Evolutionary conservation across 2,329 filamentous ascomycete species (phyloP).

Genomic region (Apiospora pterosperma): DNA sequence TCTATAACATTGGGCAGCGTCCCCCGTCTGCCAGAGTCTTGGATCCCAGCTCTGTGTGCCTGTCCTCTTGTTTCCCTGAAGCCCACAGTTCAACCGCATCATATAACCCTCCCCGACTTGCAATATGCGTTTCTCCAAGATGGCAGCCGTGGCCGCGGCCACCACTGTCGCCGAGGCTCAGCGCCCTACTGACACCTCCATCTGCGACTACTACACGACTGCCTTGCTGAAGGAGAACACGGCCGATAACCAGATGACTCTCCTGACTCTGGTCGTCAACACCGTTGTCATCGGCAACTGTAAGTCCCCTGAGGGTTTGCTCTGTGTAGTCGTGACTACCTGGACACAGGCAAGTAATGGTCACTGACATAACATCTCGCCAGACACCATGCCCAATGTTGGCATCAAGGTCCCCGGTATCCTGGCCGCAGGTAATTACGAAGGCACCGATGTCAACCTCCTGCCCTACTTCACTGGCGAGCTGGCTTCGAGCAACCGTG

Average conservation of each 20-base stretch:
- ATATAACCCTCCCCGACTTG: background rate
- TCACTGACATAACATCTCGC: background rate
- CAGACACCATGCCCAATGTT: slow-evolving; percentile 51
- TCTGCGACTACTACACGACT: slow-evolving; percentile 63
- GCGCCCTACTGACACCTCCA: slow-evolving; percentile 45
- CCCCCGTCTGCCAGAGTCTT: background rate
- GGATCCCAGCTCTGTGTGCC: background rate
- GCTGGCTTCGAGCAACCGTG: slow-evolving; percentile 50
- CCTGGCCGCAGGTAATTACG: slow-evolving; percentile 45
- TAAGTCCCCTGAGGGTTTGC: slow-evolving; percentile 20
- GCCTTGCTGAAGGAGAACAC: slow-evolving; percentile 57
- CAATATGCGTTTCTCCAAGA: slow-evolving; percentile 25
- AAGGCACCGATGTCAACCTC: slow-evolving; percentile 52
- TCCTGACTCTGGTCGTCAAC: slow-evolving; percentile 57
- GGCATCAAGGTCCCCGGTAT: slow-evolving; percentile 55
- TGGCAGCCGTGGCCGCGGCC: slow-evolving; percentile 20
- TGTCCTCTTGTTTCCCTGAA: background rate
- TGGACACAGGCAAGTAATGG: background rate
- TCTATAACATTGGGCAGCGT: background rate
- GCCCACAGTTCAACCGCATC: background rate
- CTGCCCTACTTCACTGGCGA: slow-evolving; percentile 56
- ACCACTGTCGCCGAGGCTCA: slow-evolving; percentile 33
- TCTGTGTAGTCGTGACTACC: background rate
- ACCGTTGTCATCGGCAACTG: slow-evolving; percentile 63
- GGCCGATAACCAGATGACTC: slow-evolving; percentile 51